Evolutionary conservation across 2,329 filamentous ascomycete genomes (phyloP), one percentile per base, ranked within the genome.

Genomic region (Pleoardoris graminearum): DNA sequence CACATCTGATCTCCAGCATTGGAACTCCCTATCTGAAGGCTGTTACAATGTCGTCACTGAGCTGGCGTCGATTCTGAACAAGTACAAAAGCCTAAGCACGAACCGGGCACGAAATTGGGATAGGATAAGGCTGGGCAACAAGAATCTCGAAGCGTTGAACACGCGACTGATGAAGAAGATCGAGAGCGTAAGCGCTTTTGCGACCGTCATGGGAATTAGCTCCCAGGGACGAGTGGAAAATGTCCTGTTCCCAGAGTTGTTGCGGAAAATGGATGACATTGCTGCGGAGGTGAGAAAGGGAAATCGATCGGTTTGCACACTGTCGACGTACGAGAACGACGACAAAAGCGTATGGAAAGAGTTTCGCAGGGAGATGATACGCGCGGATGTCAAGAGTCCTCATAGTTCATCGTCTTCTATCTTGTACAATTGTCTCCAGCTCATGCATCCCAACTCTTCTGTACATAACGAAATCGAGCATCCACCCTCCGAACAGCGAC

Each of bases 1-100:
- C 14, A 2, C 35, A 7, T 35, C 41, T 32, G 36, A 49, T 21
- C 17, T 41, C 17, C 29, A 33, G 16, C 19, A 12, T 41, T 41
- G 35, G 33, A 22, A 33, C 4, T 25, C 14, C 7, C 17, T 49
- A 10, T 42, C 3, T 22, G 30, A 49, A 22, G 17, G 22, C 19
- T 49, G 33, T 22, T 22, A 8, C 2, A 5, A 17, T 33, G 8
- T 49, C 32, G 16, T 41, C 22, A 4, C 4, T 2, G 36, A 49
- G 36, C 35, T 49, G 10, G 35, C 39, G 16, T 17, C 19, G 30
- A 39, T 49, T 11, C 27, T 49, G 14, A 33, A 49, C 4, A 49
- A 49, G 16, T 30, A 49, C 19, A 49, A 42, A 16, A 49, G 46
- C 46, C 21, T 49, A 23, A 21, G 46, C 27, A 49, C 35, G 23